phyloP scores from a whole-genome alignment of 257 asterid species.

The Forsythia suspensa region DNA sequence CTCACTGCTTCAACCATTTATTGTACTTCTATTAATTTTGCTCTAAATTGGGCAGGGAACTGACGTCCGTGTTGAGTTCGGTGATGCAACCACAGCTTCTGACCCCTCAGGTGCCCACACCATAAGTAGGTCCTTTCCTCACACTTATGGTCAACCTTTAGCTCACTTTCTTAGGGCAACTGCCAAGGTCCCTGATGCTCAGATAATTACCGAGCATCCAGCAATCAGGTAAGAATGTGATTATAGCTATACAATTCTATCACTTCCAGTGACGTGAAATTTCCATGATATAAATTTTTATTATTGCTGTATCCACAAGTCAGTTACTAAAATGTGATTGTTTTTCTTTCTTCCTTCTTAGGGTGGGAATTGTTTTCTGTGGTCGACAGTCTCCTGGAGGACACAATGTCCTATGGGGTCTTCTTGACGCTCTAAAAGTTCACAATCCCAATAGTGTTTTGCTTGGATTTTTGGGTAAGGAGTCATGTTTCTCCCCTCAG shows the following conservation, averaged over 20 bases:
- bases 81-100: conserved; percentile 74
- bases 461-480: conserved; percentile 87
- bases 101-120: conserved; percentile 76
- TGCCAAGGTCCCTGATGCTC: conserved; percentile 85
- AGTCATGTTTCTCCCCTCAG: background rate
- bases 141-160: conserved; percentile 83
- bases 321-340: conserved; percentile 3
- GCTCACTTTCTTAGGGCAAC: conserved; percentile 84
- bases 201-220: conserved; percentile 81
- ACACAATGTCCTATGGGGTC: conserved; percentile 96
- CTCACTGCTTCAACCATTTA: background rate
- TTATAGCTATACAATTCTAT: background rate
- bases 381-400: conserved; percentile 99
- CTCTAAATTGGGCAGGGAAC: conserved; percentile 62
- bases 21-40: background rate
- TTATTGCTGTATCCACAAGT: background rate
- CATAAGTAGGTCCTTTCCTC: conserved; percentile 77
- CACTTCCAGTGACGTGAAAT: background rate
- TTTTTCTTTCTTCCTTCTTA: conserved; percentile 27
- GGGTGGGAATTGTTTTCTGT: conserved; percentile 94
- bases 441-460: conserved; percentile 70
- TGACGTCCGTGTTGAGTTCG: conserved; percentile 87
- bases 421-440: conserved; percentile 71
- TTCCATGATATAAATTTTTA: background rate
- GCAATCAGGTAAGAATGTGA: conserved; percentile 50